Evolutionary conservation across 352 stramenopile genomes (phyloP).

Genomic region (Phytophthora crassamura): DNA sequence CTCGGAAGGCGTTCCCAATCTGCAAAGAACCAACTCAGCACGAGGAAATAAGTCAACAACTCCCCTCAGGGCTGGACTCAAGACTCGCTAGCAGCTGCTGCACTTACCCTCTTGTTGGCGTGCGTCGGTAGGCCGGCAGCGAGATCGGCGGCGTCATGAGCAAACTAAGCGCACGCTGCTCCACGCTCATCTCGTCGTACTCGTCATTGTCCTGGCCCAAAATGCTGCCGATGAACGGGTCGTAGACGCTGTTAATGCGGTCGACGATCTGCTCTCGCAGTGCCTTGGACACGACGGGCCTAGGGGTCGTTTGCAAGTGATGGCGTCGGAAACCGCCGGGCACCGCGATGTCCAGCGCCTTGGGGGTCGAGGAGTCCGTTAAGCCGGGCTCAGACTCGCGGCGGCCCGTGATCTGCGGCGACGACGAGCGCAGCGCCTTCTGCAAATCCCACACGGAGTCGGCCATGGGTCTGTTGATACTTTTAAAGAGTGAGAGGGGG

Average conservation of each 20-base stretch:
- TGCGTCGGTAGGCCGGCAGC: conserved; percentile 40
- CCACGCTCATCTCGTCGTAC: conserved; percentile 75
- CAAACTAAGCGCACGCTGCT: conserved; percentile 70
- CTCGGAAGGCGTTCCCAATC: conserved; percentile 41
- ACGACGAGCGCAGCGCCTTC: conserved; percentile 44
- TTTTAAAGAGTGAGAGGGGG: not conserved
- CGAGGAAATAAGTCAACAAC: conserved; percentile 12
- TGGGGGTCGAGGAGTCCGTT: conserved; percentile 41
- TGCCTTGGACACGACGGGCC: conserved; percentile 52
- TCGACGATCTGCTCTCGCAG: conserved; percentile 78
- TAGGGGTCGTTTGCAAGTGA: conserved; percentile 54
- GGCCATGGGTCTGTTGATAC: conserved; percentile 34
- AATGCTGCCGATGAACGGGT: conserved; percentile 85
- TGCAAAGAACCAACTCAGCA: conserved; percentile 23
- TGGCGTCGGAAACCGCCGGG: conserved; percentile 76
- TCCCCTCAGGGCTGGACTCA: not conserved
- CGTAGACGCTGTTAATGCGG: conserved; percentile 78
- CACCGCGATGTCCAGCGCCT: conserved; percentile 70
- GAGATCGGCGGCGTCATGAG: conserved; percentile 68
- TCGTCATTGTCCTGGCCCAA: conserved; percentile 84
- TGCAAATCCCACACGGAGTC: conserved; percentile 59
- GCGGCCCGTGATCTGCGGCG: conserved; percentile 42
- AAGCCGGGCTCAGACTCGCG: conserved; percentile 66
- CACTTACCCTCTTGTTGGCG: conserved; percentile 33
- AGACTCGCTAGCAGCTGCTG: not conserved